phyloP scores from a whole-genome alignment of 495 filamentous ascomycete genomes.

The Aspergillus taichungensis region DNA sequence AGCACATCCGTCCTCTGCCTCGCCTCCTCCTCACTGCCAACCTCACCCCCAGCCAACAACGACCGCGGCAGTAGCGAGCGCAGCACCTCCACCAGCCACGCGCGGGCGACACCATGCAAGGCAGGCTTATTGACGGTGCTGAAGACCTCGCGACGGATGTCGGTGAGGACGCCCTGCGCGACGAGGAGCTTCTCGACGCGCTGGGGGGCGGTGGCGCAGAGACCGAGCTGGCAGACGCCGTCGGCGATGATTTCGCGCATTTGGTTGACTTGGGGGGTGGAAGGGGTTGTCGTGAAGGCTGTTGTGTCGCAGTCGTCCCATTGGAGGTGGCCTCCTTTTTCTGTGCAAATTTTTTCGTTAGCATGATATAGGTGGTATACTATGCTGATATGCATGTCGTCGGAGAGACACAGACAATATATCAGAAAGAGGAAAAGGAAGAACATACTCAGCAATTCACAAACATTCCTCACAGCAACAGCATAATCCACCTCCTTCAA shows the following conservation, averaged over 20 bases:
- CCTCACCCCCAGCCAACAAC: slow-evolving; percentile 11
- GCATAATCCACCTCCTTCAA: slow-evolving; percentile 16
- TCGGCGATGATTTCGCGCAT: slow-evolving; percentile 5
- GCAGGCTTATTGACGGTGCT: slow-evolving; percentile 8
- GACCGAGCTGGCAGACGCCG: slow-evolving; percentile 9
- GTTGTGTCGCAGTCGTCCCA: slow-evolving; percentile 27
- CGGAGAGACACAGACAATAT: too few species aligned
- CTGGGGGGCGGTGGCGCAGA: slow-evolving; percentile 9
- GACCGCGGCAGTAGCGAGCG: slow-evolving; percentile 8
- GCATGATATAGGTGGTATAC: neutral
- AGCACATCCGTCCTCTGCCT: slow-evolving; percentile 14
- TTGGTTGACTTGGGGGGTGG: slow-evolving; percentile 3
- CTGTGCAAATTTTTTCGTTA: slow-evolving; percentile 5
- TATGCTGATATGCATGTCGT: too few species aligned
- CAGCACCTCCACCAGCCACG: slow-evolving; percentile 13
- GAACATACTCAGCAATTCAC: slow-evolving; percentile 23
- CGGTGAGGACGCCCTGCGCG: neutral
- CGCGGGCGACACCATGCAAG: slow-evolving; percentile 4
- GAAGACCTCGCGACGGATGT: slow-evolving; percentile 7
- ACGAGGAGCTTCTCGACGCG: slow-evolving; percentile 9
- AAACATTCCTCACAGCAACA: slow-evolving; percentile 14
- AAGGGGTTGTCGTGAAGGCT: slow-evolving; percentile 11
- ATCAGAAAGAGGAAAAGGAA: neutral
- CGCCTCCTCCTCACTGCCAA: slow-evolving; percentile 4
- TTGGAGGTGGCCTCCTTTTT: slow-evolving; percentile 28